Conservation (phyloP, 805 yeast genomes). For the Candida tallmaniae region DNA sequence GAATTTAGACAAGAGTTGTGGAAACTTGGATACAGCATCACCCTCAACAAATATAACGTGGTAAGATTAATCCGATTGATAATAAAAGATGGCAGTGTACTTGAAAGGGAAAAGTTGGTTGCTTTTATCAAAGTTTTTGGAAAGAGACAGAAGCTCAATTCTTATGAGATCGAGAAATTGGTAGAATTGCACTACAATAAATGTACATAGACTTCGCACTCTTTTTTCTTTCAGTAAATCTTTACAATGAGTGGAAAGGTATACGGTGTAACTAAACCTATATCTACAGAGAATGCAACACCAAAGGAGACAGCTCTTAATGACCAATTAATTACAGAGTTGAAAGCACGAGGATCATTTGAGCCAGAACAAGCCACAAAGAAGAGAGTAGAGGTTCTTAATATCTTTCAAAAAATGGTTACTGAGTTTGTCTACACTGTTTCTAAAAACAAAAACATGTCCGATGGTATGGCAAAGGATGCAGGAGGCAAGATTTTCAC, state of each 20-base stretch:
- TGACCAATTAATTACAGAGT: slow-evolving; percentile 70
- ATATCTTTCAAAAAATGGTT: slow-evolving; percentile 64
- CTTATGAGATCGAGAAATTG: background rate
- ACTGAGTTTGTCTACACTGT: slow-evolving; percentile 82
- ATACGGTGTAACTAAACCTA: slow-evolving; percentile 78
- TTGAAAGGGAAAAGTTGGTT: background rate
- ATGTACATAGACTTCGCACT: too few relatives aligned
- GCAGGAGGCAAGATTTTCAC: slow-evolving; percentile 98
- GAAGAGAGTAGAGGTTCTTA: slow-evolving; percentile 72
- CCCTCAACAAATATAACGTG: slow-evolving; percentile 6
- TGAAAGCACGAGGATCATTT: slow-evolving; percentile 81
- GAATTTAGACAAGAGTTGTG: slow-evolving; percentile 5
- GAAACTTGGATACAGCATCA: slow-evolving; percentile 19
- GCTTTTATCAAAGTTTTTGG: background rate
- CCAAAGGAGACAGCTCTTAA: slow-evolving; percentile 73
- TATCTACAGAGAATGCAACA: slow-evolving; percentile 81
- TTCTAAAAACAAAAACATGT: slow-evolving; percentile 80
- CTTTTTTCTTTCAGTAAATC: too few relatives aligned
- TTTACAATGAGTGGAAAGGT: slow-evolving; percentile 11
- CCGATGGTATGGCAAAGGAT: slow-evolving; percentile 95
- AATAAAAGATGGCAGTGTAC: background rate
- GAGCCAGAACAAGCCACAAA: slow-evolving; percentile 82
- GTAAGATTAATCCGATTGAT: background rate
- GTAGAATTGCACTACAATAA: background rate
- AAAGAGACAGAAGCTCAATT: background rate